phyloP scores from a whole-genome alignment of 164 flowering plant genomes.

The Magnolia kwangsiensis region DNA sequence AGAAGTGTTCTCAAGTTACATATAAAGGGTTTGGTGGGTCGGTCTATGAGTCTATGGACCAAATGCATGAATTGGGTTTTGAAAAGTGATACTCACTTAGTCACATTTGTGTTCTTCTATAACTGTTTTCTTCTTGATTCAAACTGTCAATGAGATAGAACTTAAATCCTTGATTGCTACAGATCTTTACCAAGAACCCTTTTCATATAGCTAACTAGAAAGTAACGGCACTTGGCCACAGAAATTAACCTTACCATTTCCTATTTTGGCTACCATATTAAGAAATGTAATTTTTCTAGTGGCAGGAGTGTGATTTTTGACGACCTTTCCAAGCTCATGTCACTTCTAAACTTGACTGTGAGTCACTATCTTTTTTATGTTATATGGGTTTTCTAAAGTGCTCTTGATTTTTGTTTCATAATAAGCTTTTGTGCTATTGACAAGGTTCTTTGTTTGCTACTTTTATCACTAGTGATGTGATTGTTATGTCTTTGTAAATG shows the following conservation, averaged over 20 bases:
- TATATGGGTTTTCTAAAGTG: not conserved
- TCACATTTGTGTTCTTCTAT: no score
- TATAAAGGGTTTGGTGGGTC: no score
- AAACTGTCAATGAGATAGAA: not conserved
- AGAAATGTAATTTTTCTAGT: conserved; percentile 6
- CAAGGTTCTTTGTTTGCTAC: not conserved
- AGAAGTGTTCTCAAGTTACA: no score
- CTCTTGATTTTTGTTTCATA: not conserved
- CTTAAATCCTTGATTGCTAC: not conserved
- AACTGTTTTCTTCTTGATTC: not conserved
- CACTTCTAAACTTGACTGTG: conserved; percentile 52
- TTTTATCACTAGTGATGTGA: not conserved
- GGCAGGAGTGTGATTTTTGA: conserved; percentile 54
- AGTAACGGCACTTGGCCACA: not conserved
- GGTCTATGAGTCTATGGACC: no score
- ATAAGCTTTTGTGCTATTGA: not conserved
- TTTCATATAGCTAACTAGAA: not conserved
- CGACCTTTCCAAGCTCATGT: conserved; percentile 63
- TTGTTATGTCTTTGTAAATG: not conserved
- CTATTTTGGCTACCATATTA: not conserved
- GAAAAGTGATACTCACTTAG: no score
- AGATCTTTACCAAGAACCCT: not conserved
- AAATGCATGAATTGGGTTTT: no score
- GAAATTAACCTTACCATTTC: not conserved
- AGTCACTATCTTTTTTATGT: conserved; percentile 18